A percentile compares a stretch with the other conserved stretches of the same genome.
phyloP scores from a whole-genome alignment of 441 rosid species.

The Arabidopsis lyrata region DNA sequence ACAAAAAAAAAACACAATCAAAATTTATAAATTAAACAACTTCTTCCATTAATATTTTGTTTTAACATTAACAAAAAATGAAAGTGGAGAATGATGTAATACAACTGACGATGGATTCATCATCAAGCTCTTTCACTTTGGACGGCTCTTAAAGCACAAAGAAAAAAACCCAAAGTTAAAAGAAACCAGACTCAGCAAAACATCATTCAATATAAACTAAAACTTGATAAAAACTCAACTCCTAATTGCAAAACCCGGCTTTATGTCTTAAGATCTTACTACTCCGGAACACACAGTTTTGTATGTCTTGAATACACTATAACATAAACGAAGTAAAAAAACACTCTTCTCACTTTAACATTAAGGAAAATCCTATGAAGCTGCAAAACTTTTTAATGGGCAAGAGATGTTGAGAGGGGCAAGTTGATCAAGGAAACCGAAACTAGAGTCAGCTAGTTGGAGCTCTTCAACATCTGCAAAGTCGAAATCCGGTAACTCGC shows the following conservation, averaged over 20 bases:
- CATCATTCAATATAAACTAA: not conserved
- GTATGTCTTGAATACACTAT: conserved; percentile 28
- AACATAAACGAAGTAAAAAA: not conserved
- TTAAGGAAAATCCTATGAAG: conserved; percentile 43
- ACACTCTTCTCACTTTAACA: conserved; percentile 18
- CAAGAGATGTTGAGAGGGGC: conserved; percentile 64
- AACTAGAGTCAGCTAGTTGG: conserved; percentile 58
- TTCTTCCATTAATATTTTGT: not conserved
- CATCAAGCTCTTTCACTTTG: conserved; percentile 47
- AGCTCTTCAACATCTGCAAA: conserved; percentile 59
- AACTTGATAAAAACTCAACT: not conserved
- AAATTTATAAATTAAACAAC: not conserved
- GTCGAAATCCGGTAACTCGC: conserved; percentile 85
- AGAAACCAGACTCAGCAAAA: conserved; percentile 6
- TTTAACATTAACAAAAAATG: not conserved
- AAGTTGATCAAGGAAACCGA: conserved; percentile 55
- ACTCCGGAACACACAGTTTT: conserved; percentile 38
- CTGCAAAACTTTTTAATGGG: conserved; percentile 81
- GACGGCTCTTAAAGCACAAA: conserved; percentile 76
- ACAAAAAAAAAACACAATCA: not conserved
- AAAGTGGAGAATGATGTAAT: not conserved
- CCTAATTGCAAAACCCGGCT: conserved; percentile 43
- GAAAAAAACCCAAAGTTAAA: conserved; percentile 62
- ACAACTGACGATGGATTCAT: not conserved
- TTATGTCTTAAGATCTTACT: conserved; percentile 33